Evolutionary conservation across 805 yeast genomes (phyloP).

Genomic region (Limtongozyma cylindracea): DNA sequence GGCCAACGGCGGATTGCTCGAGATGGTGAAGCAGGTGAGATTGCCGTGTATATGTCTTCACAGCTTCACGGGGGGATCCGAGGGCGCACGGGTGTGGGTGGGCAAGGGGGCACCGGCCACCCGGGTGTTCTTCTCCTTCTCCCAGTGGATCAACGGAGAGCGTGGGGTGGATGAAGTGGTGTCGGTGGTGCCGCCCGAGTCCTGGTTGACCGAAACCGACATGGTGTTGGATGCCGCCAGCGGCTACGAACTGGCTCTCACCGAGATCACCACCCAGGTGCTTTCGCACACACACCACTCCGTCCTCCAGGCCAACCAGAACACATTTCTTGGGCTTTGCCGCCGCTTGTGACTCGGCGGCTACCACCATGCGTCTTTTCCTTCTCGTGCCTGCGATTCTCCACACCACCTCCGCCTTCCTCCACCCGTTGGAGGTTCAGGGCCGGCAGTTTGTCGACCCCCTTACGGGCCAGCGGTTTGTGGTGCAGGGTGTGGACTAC

Average conservation of each 20-base stretch:
- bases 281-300: too few relatives aligned
- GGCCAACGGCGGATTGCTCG: conserved; percentile 38
- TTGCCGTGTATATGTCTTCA: too few relatives aligned
- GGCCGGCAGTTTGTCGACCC: too few relatives aligned
- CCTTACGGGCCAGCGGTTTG: too few relatives aligned
- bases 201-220: conserved; percentile 13
- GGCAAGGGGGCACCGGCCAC: conserved; percentile 12
- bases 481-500: conserved; percentile 72
- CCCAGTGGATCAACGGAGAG: conserved; percentile 20
- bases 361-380: too few relatives aligned
- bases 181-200: conserved; percentile 3
- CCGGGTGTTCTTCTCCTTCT: conserved; percentile 23
- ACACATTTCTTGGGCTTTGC: too few relatives aligned
- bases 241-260: conserved; percentile 3
- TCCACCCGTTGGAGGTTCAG: too few relatives aligned
- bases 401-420: too few relatives aligned
- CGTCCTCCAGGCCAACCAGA: too few relatives aligned
- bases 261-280: too few relatives aligned
- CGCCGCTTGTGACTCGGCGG: too few relatives aligned
- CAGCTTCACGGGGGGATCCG: conserved; percentile 52
- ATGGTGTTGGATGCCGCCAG: conserved; percentile 6
- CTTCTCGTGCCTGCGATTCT: too few relatives aligned
- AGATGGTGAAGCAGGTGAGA: conserved; percentile 6
- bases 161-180: conserved; percentile 5
- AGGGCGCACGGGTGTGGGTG: conserved; percentile 60